A percentile compares a stretch with the other conserved stretches of the same genome.
Evolutionary conservation across 805 yeast species (phyloP).

Genomic region (Saccharomyces paradoxus): DNA sequence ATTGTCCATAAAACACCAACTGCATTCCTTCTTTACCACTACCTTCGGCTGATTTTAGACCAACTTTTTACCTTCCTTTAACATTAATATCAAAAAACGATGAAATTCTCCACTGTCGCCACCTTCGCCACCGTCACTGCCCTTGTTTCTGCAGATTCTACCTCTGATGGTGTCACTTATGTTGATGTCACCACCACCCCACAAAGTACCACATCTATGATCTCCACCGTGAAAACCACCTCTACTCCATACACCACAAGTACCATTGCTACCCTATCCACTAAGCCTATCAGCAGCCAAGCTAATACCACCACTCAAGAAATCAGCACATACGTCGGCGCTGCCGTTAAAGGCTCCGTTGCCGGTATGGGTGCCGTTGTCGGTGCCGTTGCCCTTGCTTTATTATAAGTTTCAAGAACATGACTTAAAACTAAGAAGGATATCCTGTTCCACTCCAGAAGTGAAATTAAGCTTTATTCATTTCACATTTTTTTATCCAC

Average conservation of each 20-base stretch:
- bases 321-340: conserved; percentile 19
- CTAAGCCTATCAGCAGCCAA: conserved; percentile 8
- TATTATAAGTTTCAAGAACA: conserved; percentile 12
- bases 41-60: background rate
- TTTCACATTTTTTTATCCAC: background rate
- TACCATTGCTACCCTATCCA: conserved; percentile 17
- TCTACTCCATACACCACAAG: conserved; percentile 33
- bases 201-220: conserved; percentile 38
- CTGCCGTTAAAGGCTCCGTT: conserved; percentile 6
- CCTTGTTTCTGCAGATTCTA: conserved; percentile 10
- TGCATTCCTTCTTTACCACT: conserved; percentile 1
- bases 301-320: conserved; percentile 7
- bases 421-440: background rate
- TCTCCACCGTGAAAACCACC: conserved; percentile 35
- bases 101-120: conserved; percentile 9
- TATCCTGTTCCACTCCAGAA: background rate
- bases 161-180: conserved; percentile 31
- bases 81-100: conserved; percentile 5
- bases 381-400: conserved; percentile 16
- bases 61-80: conserved; percentile 5
- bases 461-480: background rate
- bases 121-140: conserved; percentile 8
- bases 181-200: conserved; percentile 47
- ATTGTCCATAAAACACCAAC: conserved; percentile 2
- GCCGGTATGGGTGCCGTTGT: conserved; percentile 6